Evolutionary conservation across 1,284 basidiomycete species (phyloP), one percentile per base, ranked within the genome.

Genomic region (Apiotrichum porosum): DNA sequence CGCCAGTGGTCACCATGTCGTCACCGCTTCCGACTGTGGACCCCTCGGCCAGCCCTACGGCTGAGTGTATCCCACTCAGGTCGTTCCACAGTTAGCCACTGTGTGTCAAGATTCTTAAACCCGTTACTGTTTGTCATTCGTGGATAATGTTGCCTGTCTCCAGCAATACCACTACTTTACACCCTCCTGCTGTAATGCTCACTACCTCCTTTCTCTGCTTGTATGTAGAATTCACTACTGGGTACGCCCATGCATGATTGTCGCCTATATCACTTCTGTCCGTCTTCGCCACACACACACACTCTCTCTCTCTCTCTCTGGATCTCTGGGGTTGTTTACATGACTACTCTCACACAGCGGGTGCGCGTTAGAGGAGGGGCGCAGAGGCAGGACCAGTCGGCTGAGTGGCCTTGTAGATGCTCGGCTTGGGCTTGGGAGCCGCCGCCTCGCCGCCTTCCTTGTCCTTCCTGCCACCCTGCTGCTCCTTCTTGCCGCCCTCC

Each of bases 341-440:
- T n/a, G n/a, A n/a, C n/a, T n/a, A n/a, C n/a, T n/a, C 32, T 26
- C 41, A 42, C 15, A 13, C 9, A 26, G 32, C 41, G 6, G 26
- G 12, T 28, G 26, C 26, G 6, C 26, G 26, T 12, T 52, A 56
- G 32, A 52, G 49, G 28, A 50, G 44, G 14, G 51, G 54, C 21
- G 51, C 50, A 21, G 35, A 32, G 15, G 47, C 38, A n/a, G 50
- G 53, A 17, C n/a, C 54, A 1, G 35, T 10, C 4, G 51, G 51
- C 46, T 57, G 55, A 35, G 43, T 44, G 10, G 45, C 32, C 51
- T 62, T 62, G 56, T 50, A 60, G 42, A 60, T 62, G 43, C 58
- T 60, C 18, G 57, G 49, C 42, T 60, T 62, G 39, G 55, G 39
- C 46, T 56, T 49, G 9, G 44, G 37, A n/a, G 40, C 34, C 14